Conservation (phyloP, 352 stramenopile genomes). For the Globisporangium solare region DNA sequence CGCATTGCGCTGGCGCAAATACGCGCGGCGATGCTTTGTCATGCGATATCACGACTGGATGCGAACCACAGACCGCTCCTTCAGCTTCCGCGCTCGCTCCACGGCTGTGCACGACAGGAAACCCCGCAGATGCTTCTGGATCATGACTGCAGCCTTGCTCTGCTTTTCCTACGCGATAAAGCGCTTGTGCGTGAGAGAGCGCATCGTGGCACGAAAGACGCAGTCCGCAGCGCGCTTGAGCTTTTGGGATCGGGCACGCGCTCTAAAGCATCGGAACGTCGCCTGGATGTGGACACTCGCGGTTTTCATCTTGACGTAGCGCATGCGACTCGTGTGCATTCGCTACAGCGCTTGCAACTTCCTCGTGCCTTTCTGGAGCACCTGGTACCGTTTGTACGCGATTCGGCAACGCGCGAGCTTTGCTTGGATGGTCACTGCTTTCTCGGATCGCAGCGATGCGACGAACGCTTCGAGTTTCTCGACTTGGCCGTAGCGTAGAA, state of each 20-base stretch:
- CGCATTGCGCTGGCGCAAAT: constrained; percentile 20
- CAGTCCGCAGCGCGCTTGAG: constrained; percentile 28
- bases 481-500: constrained; percentile 72
- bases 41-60: constrained; percentile 67
- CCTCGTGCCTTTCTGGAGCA: constrained; percentile 28
- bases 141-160: constrained; percentile 26
- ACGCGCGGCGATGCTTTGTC: constrained; percentile 27
- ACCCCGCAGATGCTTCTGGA: constrained; percentile 44
- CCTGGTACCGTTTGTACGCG: constrained; percentile 33
- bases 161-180: constrained; percentile 31
- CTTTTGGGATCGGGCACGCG: constrained; percentile 22
- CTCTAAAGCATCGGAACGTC: constrained; percentile 23
- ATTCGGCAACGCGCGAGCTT: constrained; percentile 42
- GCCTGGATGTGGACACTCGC: constrained; percentile 30
- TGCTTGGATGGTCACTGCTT: constrained; percentile 44
- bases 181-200: constrained; percentile 41
- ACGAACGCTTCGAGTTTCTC: constrained; percentile 62
- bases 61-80: constrained; percentile 25
- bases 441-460: constrained; percentile 32
- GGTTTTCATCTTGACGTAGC: constrained; percentile 8
- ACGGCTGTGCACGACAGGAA: constrained; percentile 60
- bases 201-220: constrained; percentile 29
- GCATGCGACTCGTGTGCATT: constrained; percentile 24
- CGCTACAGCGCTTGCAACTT: constrained; percentile 51
- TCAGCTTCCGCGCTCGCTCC: constrained; percentile 57